Percentiles rank a stretch among this genome's conserved stretches.
Evolutionary conservation across 1,139 yeast species (phyloP).

Genomic region (Geotrichum reessii): DNA sequence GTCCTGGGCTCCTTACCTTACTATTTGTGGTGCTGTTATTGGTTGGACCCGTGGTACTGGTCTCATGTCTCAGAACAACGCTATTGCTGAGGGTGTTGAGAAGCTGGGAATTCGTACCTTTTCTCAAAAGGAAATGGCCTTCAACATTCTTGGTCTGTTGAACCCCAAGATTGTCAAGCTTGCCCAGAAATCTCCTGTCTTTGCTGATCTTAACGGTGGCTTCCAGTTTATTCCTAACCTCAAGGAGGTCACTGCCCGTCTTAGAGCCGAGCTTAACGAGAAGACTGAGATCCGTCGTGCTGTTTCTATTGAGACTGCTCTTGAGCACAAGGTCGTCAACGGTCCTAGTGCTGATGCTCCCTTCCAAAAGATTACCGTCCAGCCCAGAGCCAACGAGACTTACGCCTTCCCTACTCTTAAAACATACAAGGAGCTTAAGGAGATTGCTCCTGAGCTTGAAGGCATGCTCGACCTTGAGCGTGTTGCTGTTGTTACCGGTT

Average conservation of each 20-base stretch:
- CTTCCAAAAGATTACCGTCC: conserved; percentile 64
- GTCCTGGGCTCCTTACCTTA: conserved; percentile 90
- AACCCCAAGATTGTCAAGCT: conserved; percentile 78
- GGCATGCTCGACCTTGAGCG: conserved; percentile 89
- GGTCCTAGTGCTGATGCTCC: conserved; percentile 89
- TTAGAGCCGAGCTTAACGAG: conserved; percentile 77
- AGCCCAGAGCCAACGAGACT: conserved; percentile 93
- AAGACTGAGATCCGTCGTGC: conserved; percentile 93
- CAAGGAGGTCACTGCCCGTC: conserved; percentile 76
- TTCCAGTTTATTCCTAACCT: conserved; percentile 88
- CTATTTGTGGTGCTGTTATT: conserved; percentile 95
- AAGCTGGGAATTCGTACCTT: conserved; percentile 93
- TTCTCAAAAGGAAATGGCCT: conserved; percentile 98
- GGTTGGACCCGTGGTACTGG: conserved; percentile 99
- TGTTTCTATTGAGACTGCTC: conserved; percentile 85
- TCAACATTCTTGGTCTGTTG: conserved; percentile 90
- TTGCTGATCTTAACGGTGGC: conserved; percentile 99
- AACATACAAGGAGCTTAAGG: conserved; percentile 66
- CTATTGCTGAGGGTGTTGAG: conserved; percentile 96
- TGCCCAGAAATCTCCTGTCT: conserved; percentile 89
- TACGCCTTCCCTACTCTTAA: conserved; percentile 88
- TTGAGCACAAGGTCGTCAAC: conserved; percentile 86
- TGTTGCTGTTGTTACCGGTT: conserved; percentile 92
- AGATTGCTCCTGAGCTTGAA: conserved; percentile 63
- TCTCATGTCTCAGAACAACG: conserved; percentile 93